Evolutionary conservation across 345 rosid genomes (phyloP).

Genomic region (Psidium guajava): DNA sequence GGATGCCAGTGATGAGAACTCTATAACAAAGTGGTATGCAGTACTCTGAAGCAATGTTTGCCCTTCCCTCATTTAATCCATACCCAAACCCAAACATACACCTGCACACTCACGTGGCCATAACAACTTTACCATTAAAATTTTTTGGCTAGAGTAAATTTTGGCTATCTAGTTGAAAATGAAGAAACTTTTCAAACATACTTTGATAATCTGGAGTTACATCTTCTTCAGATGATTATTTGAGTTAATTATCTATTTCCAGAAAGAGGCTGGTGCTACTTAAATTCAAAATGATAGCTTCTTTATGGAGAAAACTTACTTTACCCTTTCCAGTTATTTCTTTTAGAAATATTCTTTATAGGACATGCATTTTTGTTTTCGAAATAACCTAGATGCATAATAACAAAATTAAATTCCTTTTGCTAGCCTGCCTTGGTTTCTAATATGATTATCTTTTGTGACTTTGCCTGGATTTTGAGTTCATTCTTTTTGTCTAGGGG

Average conservation of each 20-base stretch:
- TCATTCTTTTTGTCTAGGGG: conserved; percentile 41
- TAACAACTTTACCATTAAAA: neutral
- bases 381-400: neutral
- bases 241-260: neutral
- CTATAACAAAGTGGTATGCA: conserved; percentile 53
- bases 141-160: neutral
- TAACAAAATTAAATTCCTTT: neutral
- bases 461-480: neutral
- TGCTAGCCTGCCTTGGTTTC: neutral
- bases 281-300: neutral
- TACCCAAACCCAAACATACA: neutral
- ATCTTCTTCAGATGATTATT: neutral
- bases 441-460: neutral
- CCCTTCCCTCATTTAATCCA: neutral
- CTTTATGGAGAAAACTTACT: neutral
- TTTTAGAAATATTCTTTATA: neutral
- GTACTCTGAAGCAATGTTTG: neutral
- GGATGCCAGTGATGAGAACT: conserved; percentile 51
- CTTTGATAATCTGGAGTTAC: neutral
- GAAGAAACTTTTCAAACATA: neutral
- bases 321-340: neutral
- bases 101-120: neutral
- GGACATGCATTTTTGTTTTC: neutral
- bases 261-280: neutral
- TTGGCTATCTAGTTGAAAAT: neutral